phyloP scores from a whole-genome alignment of 2,329 filamentous ascomycete species.

The Monosporascus sp. region DNA sequence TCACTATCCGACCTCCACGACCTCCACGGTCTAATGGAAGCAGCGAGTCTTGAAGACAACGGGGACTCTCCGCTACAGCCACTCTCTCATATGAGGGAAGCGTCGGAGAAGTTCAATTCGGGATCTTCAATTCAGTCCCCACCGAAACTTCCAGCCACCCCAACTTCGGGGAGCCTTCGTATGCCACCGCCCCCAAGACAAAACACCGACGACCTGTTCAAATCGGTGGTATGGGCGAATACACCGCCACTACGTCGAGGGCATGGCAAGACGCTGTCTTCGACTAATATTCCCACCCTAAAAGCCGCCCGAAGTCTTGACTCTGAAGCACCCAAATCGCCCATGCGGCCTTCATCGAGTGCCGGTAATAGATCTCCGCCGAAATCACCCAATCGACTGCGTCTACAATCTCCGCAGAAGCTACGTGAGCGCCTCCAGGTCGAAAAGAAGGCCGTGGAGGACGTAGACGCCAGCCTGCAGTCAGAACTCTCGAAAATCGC shows the following conservation, averaged over 20 bases:
- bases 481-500: slow-evolving; percentile 75
- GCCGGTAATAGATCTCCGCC: slow-evolving; percentile 27
- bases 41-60: slow-evolving; percentile 47
- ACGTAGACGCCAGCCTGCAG: slow-evolving; percentile 64
- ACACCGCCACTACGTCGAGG: slow-evolving; percentile 17
- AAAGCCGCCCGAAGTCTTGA: slow-evolving; percentile 33
- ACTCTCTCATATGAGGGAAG: slow-evolving; percentile 47
- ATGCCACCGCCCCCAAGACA: slow-evolving; percentile 32
- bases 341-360: slow-evolving; percentile 29
- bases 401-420: slow-evolving; percentile 67
- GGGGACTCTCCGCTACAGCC: slow-evolving; percentile 35
- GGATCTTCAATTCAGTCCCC: slow-evolving; percentile 38
- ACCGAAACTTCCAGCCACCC: slow-evolving; percentile 50
- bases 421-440: slow-evolving; percentile 79
- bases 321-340: slow-evolving; percentile 19
- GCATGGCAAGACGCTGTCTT: slow-evolving; percentile 47
- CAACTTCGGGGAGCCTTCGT: slow-evolving; percentile 27
- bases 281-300: slow-evolving; percentile 51
- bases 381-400: slow-evolving; percentile 47
- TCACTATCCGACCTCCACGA: slow-evolving; percentile 81
- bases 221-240: slow-evolving; percentile 11
- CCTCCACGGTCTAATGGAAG: slow-evolving; percentile 62
- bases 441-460: slow-evolving; percentile 69
- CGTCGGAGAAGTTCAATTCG: slow-evolving; percentile 54
- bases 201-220: slow-evolving; percentile 28